Percentiles rank a stretch among this genome's conserved stretches.
phyloP scores from a whole-genome alignment of 2,329 filamentous ascomycete species.

The Fusarium albosuccineum region DNA sequence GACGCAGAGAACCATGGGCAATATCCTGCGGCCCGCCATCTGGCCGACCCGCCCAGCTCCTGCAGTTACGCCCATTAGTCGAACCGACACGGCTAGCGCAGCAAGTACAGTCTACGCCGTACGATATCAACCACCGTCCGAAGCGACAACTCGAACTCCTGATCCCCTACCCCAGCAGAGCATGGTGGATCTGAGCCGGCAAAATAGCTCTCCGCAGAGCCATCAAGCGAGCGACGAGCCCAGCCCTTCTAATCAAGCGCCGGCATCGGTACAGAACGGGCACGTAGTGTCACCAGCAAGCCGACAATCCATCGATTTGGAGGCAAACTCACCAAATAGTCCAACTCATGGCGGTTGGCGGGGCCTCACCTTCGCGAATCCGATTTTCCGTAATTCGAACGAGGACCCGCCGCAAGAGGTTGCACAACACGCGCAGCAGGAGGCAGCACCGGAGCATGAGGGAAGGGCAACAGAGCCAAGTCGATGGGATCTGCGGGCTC shows the following conservation, averaged over 20 bases:
- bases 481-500: constrained; percentile 68
- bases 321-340: constrained; percentile 42
- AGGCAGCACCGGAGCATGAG: constrained; percentile 9
- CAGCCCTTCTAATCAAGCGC: constrained; percentile 38
- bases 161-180: constrained; percentile 51
- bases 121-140: constrained; percentile 70
- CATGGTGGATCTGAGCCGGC: constrained; percentile 51
- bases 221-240: constrained; percentile 46
- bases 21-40: constrained; percentile 62
- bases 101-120: constrained; percentile 75
- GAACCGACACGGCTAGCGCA: constrained; percentile 73
- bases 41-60: constrained; percentile 70
- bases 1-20: constrained; percentile 47
- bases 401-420: constrained; percentile 29
- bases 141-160: constrained; percentile 62
- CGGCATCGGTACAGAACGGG: constrained; percentile 38
- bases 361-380: constrained; percentile 38
- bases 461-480: constrained; percentile 38
- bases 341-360: constrained; percentile 47
- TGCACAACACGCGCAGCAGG: constrained; percentile 16
- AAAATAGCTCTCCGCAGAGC: constrained; percentile 49
- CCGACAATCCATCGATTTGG: constrained; percentile 42
- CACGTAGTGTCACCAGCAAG: constrained; percentile 32
- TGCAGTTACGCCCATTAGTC: constrained; percentile 68
- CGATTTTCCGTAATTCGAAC: constrained; percentile 24